These are phyloP conservation scores for Kurtzmaniella quercitrusa DNA, from an alignment of 1,139 yeast species.

Conservation along the genomic window DNA sequence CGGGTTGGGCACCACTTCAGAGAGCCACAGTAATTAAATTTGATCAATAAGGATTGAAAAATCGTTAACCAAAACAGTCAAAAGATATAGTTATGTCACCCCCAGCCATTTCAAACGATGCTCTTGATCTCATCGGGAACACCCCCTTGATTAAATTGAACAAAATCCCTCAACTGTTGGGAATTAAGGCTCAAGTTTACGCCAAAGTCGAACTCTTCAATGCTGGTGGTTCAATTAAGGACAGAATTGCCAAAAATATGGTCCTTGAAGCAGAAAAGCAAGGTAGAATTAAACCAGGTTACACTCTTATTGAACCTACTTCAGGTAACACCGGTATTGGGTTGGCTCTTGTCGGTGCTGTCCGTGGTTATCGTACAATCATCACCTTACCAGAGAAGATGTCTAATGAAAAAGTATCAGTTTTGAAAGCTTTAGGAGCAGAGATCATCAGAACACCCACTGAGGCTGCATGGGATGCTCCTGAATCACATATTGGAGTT, in stretches of 20 bases:
- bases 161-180: conserved; percentile 72
- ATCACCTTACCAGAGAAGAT: conserved; percentile 89
- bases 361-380: conserved; percentile 81
- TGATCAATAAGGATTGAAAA: too few relatives aligned
- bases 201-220: conserved; percentile 66
- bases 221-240: conserved; percentile 71
- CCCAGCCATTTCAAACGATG: conserved; percentile 35
- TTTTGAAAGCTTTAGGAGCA: conserved; percentile 84
- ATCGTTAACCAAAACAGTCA: too few relatives aligned
- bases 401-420: conserved; percentile 89
- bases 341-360: conserved; percentile 82
- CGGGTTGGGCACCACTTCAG: not conserved
- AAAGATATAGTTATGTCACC: too few relatives aligned
- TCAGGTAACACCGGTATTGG: conserved; percentile 91
- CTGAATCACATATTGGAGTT: conserved; percentile 88
- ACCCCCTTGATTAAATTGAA: conserved; percentile 76
- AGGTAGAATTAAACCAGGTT: conserved; percentile 80
- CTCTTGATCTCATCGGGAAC: conserved; percentile 71
- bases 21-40: not conserved
- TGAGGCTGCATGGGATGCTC: conserved; percentile 92
- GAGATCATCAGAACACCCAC: conserved; percentile 91
- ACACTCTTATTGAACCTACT: conserved; percentile 85
- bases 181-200: conserved; percentile 59
- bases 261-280: conserved; percentile 78
- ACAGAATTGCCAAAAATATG: conserved; percentile 63